A percentile compares a stretch with the other conserved stretches of the same genome.
These are phyloP conservation scores for Musa beccarii DNA, from an alignment of 176 grass and related monocot species.

Conservation along the genomic window DNA sequence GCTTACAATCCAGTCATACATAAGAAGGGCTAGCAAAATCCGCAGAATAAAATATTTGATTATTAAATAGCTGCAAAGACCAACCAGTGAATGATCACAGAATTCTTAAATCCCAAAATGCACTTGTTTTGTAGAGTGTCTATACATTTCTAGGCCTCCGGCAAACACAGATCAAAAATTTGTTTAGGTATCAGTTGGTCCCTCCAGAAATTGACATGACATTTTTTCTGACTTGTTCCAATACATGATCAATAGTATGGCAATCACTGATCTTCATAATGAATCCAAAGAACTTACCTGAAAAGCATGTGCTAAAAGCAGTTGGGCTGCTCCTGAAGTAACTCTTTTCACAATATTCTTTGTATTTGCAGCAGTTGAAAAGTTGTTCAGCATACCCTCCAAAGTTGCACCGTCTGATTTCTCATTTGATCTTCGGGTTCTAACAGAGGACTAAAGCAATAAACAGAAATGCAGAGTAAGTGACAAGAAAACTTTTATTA, in stretches of 20 bases:
- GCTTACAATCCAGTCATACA: background rate
- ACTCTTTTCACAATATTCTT: conserved; percentile 65
- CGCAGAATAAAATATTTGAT: background rate
- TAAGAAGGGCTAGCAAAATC: background rate
- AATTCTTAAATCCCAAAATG: background rate
- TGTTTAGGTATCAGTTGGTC: too few species aligned
- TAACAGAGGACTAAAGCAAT: conserved; percentile 38
- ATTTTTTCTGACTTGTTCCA: background rate
- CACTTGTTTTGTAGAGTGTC: background rate
- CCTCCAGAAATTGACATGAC: background rate
- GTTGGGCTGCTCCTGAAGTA: conserved; percentile 42
- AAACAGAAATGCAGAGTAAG: conserved; percentile 8
- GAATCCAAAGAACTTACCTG: conserved; percentile 31
- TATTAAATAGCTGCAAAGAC: background rate
- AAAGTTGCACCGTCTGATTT: conserved; percentile 46
- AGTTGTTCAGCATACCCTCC: conserved; percentile 45
- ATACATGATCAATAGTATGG: background rate
- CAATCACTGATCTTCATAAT: background rate
- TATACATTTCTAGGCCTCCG: too few species aligned
- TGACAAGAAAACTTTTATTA: too few species aligned
- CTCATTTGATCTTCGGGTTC: conserved; percentile 63
- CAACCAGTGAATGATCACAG: background rate
- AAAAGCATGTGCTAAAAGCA: conserved; percentile 80
- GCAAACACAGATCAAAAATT: too few species aligned
- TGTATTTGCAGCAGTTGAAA: conserved; percentile 39